phyloP scores from a whole-genome alignment of 2,329 filamentous ascomycete species.

The Ceratocystis colombiana region DNA sequence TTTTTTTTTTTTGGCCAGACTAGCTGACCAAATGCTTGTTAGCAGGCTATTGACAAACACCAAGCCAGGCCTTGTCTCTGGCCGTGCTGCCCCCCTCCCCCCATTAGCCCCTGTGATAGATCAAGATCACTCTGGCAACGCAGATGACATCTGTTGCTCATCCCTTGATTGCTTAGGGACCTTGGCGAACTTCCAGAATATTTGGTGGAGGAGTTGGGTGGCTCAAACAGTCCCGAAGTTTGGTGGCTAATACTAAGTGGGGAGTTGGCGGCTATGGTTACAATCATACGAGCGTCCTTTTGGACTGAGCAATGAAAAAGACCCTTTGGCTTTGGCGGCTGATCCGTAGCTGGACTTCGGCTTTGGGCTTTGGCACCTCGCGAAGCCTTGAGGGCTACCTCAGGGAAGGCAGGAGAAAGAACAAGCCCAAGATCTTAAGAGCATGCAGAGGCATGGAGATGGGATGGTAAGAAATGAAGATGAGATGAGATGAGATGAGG shows the following conservation, averaged over 20 bases:
- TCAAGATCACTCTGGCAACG: not conserved
- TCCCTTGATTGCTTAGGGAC: not conserved
- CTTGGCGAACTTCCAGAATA: conserved; percentile 11
- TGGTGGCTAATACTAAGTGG: not conserved
- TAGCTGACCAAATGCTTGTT: not conserved
- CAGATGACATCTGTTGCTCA: not conserved
- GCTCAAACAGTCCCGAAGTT: conserved; percentile 8
- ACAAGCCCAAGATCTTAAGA: not conserved
- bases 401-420: not conserved
- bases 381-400: not conserved
- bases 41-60: not conserved
- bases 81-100: not conserved
- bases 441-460: conserved; percentile 1
- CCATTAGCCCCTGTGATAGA: not conserved
- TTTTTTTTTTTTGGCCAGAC: not conserved
- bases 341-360: not conserved
- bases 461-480: not conserved
- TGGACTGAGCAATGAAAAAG: not conserved
- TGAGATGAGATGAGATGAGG: not conserved
- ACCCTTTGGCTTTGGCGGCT: not conserved
- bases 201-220: not conserved
- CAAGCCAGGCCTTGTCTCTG: not conserved
- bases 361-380: not conserved
- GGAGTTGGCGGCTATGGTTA: not conserved
- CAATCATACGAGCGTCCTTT: not conserved